Evolutionary conservation across 2,329 filamentous ascomycete genomes (phyloP).

Genomic region (Sporothrix dimorphospora): DNA sequence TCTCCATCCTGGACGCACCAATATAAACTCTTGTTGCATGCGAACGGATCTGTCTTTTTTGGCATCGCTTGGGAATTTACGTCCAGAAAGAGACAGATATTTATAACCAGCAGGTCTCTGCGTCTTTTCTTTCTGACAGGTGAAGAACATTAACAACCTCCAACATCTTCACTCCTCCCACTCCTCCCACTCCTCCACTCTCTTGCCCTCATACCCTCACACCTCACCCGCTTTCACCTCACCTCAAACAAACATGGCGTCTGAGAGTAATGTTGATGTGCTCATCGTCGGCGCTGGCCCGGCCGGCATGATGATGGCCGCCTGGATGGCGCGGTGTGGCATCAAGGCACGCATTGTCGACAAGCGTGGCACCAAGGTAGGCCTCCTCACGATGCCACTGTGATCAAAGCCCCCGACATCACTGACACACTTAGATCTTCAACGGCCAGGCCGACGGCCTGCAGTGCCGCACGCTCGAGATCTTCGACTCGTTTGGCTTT

Average conservation of each 20-base stretch:
- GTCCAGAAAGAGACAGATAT: neutral
- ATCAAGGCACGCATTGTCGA: slow-evolving; percentile 48
- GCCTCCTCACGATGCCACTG: neutral
- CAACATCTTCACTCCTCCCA: neutral
- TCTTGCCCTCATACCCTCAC: neutral
- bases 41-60: neutral
- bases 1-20: neutral
- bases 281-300: slow-evolving; percentile 38
- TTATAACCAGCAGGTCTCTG: neutral
- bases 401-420: no score
- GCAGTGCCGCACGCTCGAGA: slow-evolving; percentile 69
- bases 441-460: slow-evolving; percentile 52
- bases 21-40: neutral
- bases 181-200: neutral
- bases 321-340: slow-evolving; percentile 48
- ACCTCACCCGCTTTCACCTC: neutral
- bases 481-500: slow-evolving; percentile 72
- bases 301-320: slow-evolving; percentile 47
- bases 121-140: neutral
- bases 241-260: neutral
- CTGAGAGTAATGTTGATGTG: slow-evolving; percentile 30
- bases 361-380: slow-evolving; percentile 43
- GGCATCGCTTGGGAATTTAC: neutral
- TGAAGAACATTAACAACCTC: neutral
- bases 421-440: slow-evolving; percentile 39